Conservation (phyloP, 306 rosid genomes). For the Begonia masoniana region DNA sequence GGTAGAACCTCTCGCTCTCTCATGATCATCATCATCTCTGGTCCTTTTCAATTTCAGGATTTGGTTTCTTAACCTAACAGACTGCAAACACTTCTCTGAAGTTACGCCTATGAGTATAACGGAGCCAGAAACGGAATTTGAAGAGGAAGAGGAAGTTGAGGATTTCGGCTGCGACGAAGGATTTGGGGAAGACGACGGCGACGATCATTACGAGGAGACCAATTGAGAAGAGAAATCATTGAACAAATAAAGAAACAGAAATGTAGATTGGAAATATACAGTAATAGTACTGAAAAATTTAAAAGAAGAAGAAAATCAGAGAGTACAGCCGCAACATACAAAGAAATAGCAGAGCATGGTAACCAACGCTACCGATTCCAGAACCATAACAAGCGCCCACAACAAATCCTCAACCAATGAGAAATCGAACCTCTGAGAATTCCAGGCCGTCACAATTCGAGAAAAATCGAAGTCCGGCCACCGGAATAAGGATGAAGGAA, state of each 20-base stretch:
- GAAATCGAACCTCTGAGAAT: slow-evolving; percentile 1
- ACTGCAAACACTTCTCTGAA: too few relatives aligned
- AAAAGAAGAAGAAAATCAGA: neutral
- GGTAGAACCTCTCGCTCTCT: too few relatives aligned
- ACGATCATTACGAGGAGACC: too few relatives aligned
- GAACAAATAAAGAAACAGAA: neutral
- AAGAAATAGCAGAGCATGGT: slow-evolving; percentile 11
- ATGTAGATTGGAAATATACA: neutral
- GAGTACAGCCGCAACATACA: slow-evolving; percentile 10
- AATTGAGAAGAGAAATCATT: neutral
- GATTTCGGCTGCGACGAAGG: too few relatives aligned
- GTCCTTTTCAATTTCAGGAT: too few relatives aligned
- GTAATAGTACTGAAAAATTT: neutral
- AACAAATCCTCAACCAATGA: slow-evolving; percentile 5
- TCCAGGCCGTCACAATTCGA: slow-evolving; percentile 2
- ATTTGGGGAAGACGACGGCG: too few relatives aligned
- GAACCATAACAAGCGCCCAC: slow-evolving; percentile 3
- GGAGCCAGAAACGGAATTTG: too few relatives aligned
- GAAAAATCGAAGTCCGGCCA: slow-evolving; percentile 1
- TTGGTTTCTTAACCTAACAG: too few relatives aligned
- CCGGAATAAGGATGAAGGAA: neutral
- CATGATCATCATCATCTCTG: too few relatives aligned
- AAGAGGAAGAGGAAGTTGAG: too few relatives aligned
- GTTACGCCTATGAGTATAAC: too few relatives aligned
- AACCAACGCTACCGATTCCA: slow-evolving; percentile 12